Evolutionary conservation across 2,329 filamentous ascomycete genomes (phyloP), one percentile per base, ranked within the genome.

Genomic region (Whalleya microplaca): DNA sequence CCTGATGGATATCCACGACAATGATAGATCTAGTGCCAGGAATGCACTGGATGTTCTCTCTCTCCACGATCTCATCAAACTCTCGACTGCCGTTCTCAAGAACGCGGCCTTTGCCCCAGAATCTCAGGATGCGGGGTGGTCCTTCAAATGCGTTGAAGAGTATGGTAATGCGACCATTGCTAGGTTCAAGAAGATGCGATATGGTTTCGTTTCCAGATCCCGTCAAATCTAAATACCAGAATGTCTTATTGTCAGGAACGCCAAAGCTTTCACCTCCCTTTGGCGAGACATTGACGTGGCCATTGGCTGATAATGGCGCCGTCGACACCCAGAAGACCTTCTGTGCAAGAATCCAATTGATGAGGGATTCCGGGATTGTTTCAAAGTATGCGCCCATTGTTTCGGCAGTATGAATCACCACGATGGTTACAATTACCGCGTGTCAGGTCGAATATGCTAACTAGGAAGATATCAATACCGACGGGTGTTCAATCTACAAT

Each of bases 151-250:
- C 71, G 44, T 71, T 88, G 74, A 92, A 91, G 80, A 92, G 86
- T 67, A 93, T 75, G 5, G 88, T 91, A 18, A 90, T 81, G 16
- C 90, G 83, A 27, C 86, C 88, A 66, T 93, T 93, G 5, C 67
- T 68, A 0, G 69, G 71, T 68, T 94, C 90, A 69, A 91, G 87
- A 10, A 91, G 73, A 67, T 93, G 90, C 3, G 84, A 80, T 58
- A 93, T 87, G 2, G 90, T 93, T 75, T 94, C 90, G 67, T 81
- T 86, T 21, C 90, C 90, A 29, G 86, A 90, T 27, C 90, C 90
- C 1, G 87, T 91, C 58, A 86, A 83, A 68, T 93, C 90, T 53
- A 92, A 78, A 68, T 92, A 93, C 70, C 72, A 76, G 49, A 76
- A 75, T 1, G 68, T 73, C 23, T 59, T 65, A 3, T 62, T 58